A percentile compares a stretch with the other conserved stretches of the same genome.
phyloP scores from a whole-genome alignment of 1,284 basidiomycete species.

The Vanrija pseudolonga region DNA sequence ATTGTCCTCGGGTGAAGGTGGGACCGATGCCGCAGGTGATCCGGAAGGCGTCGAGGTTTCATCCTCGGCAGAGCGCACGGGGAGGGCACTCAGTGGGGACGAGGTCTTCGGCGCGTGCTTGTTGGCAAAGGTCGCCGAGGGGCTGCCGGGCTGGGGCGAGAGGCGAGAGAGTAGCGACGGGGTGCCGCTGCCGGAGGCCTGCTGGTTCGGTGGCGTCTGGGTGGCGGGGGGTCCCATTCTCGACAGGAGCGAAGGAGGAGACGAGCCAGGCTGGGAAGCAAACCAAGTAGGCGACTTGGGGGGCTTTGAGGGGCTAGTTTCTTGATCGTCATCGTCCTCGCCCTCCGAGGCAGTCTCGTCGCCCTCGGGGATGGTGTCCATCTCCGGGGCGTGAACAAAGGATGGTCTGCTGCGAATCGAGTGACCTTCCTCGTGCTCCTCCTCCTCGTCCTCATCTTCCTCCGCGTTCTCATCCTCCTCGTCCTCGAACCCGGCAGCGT shows the following conservation, averaged over 20 bases:
- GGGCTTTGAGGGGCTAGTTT: neutral
- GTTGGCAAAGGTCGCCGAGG: constrained; percentile 4
- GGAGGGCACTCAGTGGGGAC: constrained; percentile 37
- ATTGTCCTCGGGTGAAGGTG: neutral
- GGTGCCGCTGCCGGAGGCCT: neutral
- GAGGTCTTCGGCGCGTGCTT: constrained; percentile 42
- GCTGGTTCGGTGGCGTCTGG: neutral
- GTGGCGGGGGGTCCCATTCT: constrained; percentile 10
- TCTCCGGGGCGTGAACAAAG: constrained; percentile 21
- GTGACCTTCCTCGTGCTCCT: constrained; percentile 11
- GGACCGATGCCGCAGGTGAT: constrained; percentile 11
- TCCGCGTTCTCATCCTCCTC: constrained; percentile 15
- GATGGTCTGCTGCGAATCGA: constrained; percentile 12
- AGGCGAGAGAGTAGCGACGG: constrained; percentile 17
- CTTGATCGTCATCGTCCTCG: constrained; percentile 7
- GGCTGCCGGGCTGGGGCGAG: neutral
- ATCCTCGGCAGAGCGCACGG: constrained; percentile 14
- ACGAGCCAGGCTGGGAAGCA: neutral
- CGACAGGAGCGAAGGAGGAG: constrained; percentile 2
- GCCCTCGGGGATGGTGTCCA: constrained; percentile 35
- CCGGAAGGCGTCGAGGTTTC: constrained; percentile 19
- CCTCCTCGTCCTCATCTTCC: constrained; percentile 22
- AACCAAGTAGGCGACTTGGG: constrained; percentile 40
- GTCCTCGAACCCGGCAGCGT: constrained; percentile 17
- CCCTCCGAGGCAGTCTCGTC: constrained; percentile 16